Conservation (phyloP, 345 rosid species). For the Populus nigra region DNA sequence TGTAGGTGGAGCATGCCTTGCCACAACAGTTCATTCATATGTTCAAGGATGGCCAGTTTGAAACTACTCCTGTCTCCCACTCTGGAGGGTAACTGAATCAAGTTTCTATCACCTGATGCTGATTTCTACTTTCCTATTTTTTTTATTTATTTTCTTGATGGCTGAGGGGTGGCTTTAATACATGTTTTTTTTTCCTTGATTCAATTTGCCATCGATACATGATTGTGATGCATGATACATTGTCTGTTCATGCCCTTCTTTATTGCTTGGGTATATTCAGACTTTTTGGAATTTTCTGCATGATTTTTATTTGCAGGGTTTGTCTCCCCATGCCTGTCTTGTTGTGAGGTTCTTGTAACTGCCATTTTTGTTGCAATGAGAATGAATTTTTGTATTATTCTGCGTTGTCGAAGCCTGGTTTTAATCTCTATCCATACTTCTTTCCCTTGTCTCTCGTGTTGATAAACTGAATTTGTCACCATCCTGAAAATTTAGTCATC, state of each 20-base stretch:
- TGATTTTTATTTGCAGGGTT: conserved; percentile 1
- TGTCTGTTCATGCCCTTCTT: conserved; percentile 6
- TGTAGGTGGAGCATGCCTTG: conserved; percentile 82
- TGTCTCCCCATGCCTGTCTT: not conserved
- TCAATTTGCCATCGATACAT: conserved; percentile 21
- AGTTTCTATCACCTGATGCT: conserved; percentile 8
- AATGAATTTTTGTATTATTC: conserved; percentile 5
- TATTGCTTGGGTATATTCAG: conserved; percentile 14
- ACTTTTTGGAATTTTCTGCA: conserved; percentile 8
- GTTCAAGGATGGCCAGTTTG: conserved; percentile 65
- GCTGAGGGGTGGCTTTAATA: conserved; percentile 18
- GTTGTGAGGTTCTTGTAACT: conserved; percentile 11
- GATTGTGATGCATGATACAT: not conserved
- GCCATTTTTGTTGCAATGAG: conserved; percentile 21
- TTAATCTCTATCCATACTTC: not conserved
- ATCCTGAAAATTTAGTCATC: not conserved
- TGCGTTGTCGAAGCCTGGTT: not conserved
- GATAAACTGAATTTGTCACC: not conserved
- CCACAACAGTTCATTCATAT: conserved; percentile 78
- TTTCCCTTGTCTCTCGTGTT: not conserved
- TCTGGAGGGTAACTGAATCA: conserved; percentile 65
- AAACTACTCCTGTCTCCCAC: conserved; percentile 88
- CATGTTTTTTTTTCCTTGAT: conserved; percentile 3
- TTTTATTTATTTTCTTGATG: conserved; percentile 19
- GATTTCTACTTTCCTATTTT: conserved; percentile 11